Conservation (phyloP, 2,329 filamentous ascomycete species). For the Sporothrix mexicana region DNA sequence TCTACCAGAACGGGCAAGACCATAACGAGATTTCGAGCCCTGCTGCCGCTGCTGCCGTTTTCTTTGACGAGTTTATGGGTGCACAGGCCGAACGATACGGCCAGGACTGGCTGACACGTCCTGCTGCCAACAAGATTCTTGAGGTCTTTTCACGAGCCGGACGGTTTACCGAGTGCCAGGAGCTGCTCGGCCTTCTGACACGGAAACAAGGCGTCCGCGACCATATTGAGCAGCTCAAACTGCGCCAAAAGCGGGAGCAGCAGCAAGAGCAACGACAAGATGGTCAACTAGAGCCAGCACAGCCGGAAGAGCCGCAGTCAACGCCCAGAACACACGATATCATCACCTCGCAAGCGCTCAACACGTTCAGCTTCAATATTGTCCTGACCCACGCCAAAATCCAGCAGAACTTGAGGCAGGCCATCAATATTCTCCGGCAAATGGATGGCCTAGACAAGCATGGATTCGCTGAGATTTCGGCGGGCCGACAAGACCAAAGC, state of each 20-base stretch:
- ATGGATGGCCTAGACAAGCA: conserved; percentile 36
- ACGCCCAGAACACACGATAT: conserved; percentile 15
- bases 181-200: conserved; percentile 45
- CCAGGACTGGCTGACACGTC: conserved; percentile 51
- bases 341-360: conserved; percentile 39
- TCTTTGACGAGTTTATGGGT: conserved; percentile 47
- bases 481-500: conserved; percentile 5
- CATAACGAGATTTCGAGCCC: not conserved
- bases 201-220: not conserved
- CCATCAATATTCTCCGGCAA: conserved; percentile 39
- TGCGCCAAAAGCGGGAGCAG: not conserved
- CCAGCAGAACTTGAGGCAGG: conserved; percentile 38
- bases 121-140: conserved; percentile 49
- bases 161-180: conserved; percentile 41
- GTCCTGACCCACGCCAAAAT: conserved; percentile 42
- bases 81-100: conserved; percentile 54
- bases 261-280: not conserved
- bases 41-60: conserved; percentile 40
- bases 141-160: conserved; percentile 52
- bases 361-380: conserved; percentile 47
- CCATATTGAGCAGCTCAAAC: not conserved
- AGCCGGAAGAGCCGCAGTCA: not conserved
- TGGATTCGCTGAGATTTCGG: not conserved
- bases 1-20: conserved; percentile 4
- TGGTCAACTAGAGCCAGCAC: not conserved